Percentiles rank a stretch among this genome's conserved stretches.
Evolutionary conservation across 352 stramenopile genomes (phyloP).

Genomic region (Globisporangium irregulare): DNA sequence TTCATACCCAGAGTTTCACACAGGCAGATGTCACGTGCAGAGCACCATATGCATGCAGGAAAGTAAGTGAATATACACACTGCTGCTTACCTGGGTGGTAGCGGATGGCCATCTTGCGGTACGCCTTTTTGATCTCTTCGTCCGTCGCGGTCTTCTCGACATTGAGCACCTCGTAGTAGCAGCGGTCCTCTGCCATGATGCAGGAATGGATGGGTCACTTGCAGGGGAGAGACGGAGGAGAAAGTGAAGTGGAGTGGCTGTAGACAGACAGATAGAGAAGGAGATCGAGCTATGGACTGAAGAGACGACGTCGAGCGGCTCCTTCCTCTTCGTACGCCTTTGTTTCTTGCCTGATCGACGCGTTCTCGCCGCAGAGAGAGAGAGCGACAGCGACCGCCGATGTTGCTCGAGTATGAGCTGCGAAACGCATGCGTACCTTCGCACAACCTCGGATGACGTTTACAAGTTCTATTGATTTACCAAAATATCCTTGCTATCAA

Average conservation of each 20-base stretch:
- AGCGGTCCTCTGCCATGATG: conserved; percentile 40
- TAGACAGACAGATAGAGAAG: neutral
- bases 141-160: conserved; percentile 69
- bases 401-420: neutral
- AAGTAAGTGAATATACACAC: neutral
- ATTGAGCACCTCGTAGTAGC: conserved; percentile 72
- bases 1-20: neutral
- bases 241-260: neutral
- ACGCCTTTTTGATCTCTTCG: conserved; percentile 83
- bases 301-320: neutral
- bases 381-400: neutral
- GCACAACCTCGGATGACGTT: neutral
- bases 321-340: neutral
- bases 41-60: too few species aligned
- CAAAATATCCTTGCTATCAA: too few species aligned
- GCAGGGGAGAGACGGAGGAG: neutral
- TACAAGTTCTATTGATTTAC: too few species aligned
- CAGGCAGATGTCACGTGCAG: neutral
- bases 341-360: neutral
- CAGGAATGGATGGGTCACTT: neutral
- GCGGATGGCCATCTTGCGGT: conserved; percentile 85
- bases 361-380: neutral
- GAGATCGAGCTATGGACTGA: neutral
- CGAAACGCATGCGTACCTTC: neutral
- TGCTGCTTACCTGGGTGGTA: conserved; percentile 80